A percentile compares a stretch with the other conserved stretches of the same genome.
Evolutionary conservation across 106 monocot genomes (phyloP).

Genomic region (Allium cepa): DNA sequence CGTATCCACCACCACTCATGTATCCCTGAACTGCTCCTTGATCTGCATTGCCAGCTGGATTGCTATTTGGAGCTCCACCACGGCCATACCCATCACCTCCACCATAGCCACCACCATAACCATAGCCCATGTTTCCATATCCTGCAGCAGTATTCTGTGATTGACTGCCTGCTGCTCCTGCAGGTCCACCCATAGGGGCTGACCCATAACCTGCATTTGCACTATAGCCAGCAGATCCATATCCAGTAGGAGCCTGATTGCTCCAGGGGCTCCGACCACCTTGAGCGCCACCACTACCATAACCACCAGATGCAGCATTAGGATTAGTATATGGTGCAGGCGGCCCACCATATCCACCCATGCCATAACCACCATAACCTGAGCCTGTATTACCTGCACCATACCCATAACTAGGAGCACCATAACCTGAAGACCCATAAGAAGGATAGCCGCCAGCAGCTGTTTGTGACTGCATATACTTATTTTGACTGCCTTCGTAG

Average conservation of each 20-base stretch:
- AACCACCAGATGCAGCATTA: conserved; percentile 24
- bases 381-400: conserved; percentile 41
- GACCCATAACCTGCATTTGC: conserved; percentile 54
- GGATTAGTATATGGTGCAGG: conserved; percentile 45
- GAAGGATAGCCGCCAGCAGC: conserved; percentile 30
- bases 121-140: conserved; percentile 82
- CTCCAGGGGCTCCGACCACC: conserved; percentile 71
- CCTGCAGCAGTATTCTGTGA: conserved; percentile 38
- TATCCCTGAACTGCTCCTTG: conserved; percentile 37
- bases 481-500: conserved; percentile 66
- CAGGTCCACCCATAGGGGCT: conserved; percentile 20
- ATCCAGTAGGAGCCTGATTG: conserved; percentile 58
- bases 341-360: conserved; percentile 4
- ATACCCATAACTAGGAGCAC: conserved; percentile 57
- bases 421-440: conserved; percentile 56
- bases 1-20: conserved; percentile 19
- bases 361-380: conserved; percentile 19
- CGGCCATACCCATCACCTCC: conserved; percentile 45
- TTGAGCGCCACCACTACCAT: conserved; percentile 32
- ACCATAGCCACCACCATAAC: conserved; percentile 53
- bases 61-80: conserved; percentile 46
- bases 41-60: conserved; percentile 4
- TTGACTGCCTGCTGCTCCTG: conserved; percentile 36
- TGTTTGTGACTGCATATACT: conserved; percentile 65
- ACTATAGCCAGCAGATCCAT: conserved; percentile 63